Evolutionary conservation across 192 early-diverging fungal genomes (phyloP).

Genomic region (Coemansia erecta): DNA sequence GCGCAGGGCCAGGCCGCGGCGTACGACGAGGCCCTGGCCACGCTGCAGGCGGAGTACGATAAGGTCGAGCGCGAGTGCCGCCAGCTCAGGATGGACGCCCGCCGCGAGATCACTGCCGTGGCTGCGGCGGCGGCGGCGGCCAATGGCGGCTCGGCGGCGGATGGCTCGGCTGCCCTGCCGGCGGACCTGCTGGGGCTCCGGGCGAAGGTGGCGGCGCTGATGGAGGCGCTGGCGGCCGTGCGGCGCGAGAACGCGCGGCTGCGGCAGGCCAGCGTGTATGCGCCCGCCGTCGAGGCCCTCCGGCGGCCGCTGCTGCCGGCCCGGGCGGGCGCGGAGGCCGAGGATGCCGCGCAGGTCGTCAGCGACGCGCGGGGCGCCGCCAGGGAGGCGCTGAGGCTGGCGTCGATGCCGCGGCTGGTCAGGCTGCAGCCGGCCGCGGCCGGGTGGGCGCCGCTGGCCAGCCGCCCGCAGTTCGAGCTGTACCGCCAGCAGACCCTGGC

Average conservation of each 20-base stretch:
- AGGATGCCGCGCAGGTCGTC: constrained; percentile 15
- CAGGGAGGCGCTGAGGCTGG: constrained; percentile 38
- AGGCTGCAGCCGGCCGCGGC: constrained; percentile 6
- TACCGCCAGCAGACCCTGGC: constrained; percentile 50
- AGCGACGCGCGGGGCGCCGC: constrained; percentile 26
- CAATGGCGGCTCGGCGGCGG: constrained; percentile 6
- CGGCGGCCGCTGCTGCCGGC: constrained; percentile 6
- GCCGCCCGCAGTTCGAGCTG: constrained; percentile 44
- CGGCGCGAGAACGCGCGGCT: constrained; percentile 81
- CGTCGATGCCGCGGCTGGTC: constrained; percentile 39
- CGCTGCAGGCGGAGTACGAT: constrained; percentile 69
- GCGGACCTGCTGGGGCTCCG: constrained; percentile 59
- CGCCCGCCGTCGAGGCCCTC: constrained; percentile 10
- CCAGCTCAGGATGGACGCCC: constrained; percentile 25
- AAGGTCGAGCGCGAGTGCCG: constrained; percentile 65
- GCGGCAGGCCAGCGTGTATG: constrained; percentile 56
- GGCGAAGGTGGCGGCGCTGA: constrained; percentile 52
- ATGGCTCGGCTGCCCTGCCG: constrained; percentile 16
- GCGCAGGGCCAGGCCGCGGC: constrained; percentile 61
- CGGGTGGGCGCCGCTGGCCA: constrained; percentile 32
- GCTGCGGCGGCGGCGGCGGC: constrained; percentile 20
- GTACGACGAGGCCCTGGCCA: constrained; percentile 71
- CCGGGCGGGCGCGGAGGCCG: neutral
- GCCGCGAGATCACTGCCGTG: constrained; percentile 40
- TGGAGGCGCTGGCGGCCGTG: constrained; percentile 71